Base-by-base conservation (phyloP, 208 protist species). In the Tritrichomonas foetus region DNA sequence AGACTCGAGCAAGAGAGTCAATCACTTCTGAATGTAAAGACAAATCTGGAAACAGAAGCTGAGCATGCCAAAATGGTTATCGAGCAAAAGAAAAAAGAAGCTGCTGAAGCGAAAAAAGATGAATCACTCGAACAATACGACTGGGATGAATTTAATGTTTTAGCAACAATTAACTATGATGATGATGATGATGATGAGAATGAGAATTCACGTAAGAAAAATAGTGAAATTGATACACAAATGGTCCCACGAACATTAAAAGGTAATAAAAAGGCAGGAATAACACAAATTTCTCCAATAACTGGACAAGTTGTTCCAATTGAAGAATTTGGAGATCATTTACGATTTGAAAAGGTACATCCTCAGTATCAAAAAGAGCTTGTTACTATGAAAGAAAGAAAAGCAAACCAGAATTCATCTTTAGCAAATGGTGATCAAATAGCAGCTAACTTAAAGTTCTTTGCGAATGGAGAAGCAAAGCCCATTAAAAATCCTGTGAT, bases 31-130 rank as follows among this genome's bases (percentile, higher is more conserved):
- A 44, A 47, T n/a, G 44, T 84, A 2, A 49, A 44, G 20, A 8
- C 74, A 84, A 53, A 84, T 53, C 36, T 84, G 16, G 41, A 47
- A 16, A n/a, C 44, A 13, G 74, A 84, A 84, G 36, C 33, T 33
- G 74, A 84, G 9, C 27, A 84, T n/a, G 25, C 20, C 0, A 84
- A 53, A 53, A 8, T 47, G 36, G 1, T n/a, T 13, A n/a, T 53
- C 9, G 74, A 84, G 53, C 41, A 84, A 53, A 84, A 84, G 44
- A 84, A 84, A n/a, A 84, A 84, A 84, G 74, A 84, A 53, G 74
- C 27, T 22, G 16, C 25, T 3, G 74, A 33, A 44, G 36, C 27
- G 2, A 84, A 84, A 53, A 44, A 33, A 9, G 44, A 84, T 84
- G 74, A 84, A 53, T 33, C 33, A 33, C 3, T 25, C 25, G 27